A percentile compares a stretch with the other conserved stretches of the same genome.
Conservation (phyloP, 2,329 filamentous ascomycete species). For the Apiospora marii region DNA sequence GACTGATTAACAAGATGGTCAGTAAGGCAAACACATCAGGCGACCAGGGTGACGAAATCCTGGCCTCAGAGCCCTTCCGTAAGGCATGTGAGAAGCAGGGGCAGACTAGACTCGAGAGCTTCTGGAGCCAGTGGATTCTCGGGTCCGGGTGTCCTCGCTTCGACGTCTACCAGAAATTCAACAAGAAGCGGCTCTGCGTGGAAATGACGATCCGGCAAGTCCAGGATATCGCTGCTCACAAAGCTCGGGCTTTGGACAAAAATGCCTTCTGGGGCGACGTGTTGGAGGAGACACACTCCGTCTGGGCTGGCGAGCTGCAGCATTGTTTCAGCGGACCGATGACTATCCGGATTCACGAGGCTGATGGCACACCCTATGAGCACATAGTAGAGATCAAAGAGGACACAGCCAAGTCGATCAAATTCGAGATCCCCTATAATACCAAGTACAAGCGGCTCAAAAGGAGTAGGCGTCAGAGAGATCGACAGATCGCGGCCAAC, state of each 20-base stretch:
- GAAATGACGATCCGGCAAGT: constrained; percentile 88
- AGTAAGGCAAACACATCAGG: constrained; percentile 79
- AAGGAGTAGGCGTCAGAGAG: constrained; percentile 72
- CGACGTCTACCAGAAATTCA: constrained; percentile 86
- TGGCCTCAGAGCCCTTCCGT: constrained; percentile 79
- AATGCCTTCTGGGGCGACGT: constrained; percentile 84
- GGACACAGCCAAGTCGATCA: constrained; percentile 73
- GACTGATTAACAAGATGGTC: constrained; percentile 86
- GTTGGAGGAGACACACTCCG: constrained; percentile 76
- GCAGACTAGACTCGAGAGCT: constrained; percentile 84
- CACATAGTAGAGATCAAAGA: constrained; percentile 97
- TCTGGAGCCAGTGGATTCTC: constrained; percentile 93
- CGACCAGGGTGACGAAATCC: constrained; percentile 71
- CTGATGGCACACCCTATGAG: constrained; percentile 96
- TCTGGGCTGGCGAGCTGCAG: constrained; percentile 74
- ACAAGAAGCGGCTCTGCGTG: constrained; percentile 95
- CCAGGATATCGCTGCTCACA: constrained; percentile 58
- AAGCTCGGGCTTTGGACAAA: constrained; percentile 66
- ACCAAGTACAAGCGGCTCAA: constrained; percentile 99
- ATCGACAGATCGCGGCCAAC: constrained; percentile 59
- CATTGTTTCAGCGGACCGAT: constrained; percentile 93
- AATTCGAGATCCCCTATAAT: constrained; percentile 96
- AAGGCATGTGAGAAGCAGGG: constrained; percentile 87
- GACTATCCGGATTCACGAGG: constrained; percentile 97
- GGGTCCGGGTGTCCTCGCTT: constrained; percentile 90